These are phyloP conservation scores for Phlegmacium glaucopus DNA, from an alignment of 768 basidiomycete genomes.

Conservation along the genomic window DNA sequence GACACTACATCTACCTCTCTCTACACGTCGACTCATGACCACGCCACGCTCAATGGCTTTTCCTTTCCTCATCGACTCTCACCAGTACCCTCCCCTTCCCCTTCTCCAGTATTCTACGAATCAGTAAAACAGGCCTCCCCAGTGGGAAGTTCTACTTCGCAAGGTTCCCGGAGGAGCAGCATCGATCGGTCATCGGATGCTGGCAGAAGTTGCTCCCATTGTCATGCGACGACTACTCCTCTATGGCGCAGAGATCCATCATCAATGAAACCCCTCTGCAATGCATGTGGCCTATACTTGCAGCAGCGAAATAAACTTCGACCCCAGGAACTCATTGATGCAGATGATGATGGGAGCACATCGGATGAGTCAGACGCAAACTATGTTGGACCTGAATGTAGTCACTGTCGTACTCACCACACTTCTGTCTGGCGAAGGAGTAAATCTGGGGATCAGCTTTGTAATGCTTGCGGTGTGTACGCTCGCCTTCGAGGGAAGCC, in stretches of 20 bases:
- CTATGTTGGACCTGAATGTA: conserved; percentile 42
- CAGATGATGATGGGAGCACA: conserved; percentile 40
- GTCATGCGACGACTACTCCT: conserved; percentile 43
- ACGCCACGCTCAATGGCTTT: conserved; percentile 21
- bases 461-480: conserved; percentile 52
- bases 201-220: conserved; percentile 43
- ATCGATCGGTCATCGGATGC: conserved; percentile 24
- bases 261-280: conserved; percentile 43
- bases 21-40: conserved; percentile 18
- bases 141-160: conserved; percentile 15
- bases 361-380: conserved; percentile 38
- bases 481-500: conserved; percentile 43
- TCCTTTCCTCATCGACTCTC: conserved; percentile 31
- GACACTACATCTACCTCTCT: conserved; percentile 22
- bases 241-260: conserved; percentile 47
- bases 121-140: conserved; percentile 14
- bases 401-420: conserved; percentile 45
- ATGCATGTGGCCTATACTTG: conserved; percentile 46
- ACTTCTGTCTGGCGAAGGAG: conserved; percentile 51
- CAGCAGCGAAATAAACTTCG: conserved; percentile 45
- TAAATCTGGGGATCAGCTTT: conserved; percentile 46
- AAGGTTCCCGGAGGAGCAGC: conserved; percentile 24
- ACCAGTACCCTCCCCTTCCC: conserved; percentile 32
- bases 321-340: conserved; percentile 48
- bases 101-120: conserved; percentile 22